Base-by-base conservation (phyloP, 805 yeast species). In the Metschnikowia gelsemii region DNA sequence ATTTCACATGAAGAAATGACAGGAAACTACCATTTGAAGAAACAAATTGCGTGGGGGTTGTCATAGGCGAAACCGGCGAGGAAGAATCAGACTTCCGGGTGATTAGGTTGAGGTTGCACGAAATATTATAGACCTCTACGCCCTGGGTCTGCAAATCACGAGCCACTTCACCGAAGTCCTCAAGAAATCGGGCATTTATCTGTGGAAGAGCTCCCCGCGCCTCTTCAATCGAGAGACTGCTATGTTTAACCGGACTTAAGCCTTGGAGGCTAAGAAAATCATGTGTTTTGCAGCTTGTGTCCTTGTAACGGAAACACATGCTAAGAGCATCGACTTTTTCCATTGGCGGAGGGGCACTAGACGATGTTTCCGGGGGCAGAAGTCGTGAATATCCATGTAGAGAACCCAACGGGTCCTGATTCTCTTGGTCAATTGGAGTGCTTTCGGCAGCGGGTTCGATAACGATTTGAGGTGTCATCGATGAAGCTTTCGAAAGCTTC, bases 31-130 rank as follows among this genome's bases (percentile, higher is more conserved):
- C 56, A 24, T 48, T 48, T 6, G 41, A 40, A 8, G 50, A 13
- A n/a, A 21, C 32, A 17, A 50, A 44, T n/a, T 34, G 44, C n/a
- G 41, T 32, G 1, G 49, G 45, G 36, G 42, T 37, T 4, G 50
- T 39, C 40, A 45, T 39, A 2, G 54, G 54, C 4, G 54, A 51
- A 1, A 43, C 28, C 4, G 55, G 55, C 1, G 52, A 43, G 8
- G 52, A 45, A 2, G 49, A 31, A 6, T 30, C 32, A 8, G 11
- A 33, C 23, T 8, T 35, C 31, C 4, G 47, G 36, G 8, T 30
- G n/a, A n/a, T 32, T 25, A 49, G 46, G 16, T 49, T 40, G 22
- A 51, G 30, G 11, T 25, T 27, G 12, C 50, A 40, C 9, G 22
- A 20, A 8, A 51, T 40, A 19, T 36, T 43, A 40, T 46, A 41